Evolutionary conservation across 495 filamentous ascomycete genomes (phyloP).

Genomic region (Penicillium roqueforti): DNA sequence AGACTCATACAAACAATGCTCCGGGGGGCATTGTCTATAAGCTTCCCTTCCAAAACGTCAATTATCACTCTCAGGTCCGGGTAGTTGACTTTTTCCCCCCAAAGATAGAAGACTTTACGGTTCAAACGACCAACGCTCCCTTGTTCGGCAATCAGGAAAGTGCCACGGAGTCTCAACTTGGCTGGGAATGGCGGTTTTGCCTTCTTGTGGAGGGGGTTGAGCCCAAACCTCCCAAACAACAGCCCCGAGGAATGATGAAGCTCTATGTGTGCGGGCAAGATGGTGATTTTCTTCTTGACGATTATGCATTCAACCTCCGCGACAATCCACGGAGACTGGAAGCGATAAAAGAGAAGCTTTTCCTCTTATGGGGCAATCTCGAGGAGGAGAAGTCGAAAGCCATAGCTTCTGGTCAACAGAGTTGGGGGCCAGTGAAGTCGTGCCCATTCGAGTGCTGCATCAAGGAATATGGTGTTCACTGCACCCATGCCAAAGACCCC

Average conservation of each 20-base stretch:
- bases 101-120: conserved; percentile 69
- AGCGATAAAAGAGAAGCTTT: conserved; percentile 65
- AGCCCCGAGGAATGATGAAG: conserved; percentile 49
- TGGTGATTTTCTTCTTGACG: conserved; percentile 59
- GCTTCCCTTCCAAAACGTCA: conserved; percentile 69
- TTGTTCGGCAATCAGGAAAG: conserved; percentile 40
- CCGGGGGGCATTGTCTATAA: conserved; percentile 41
- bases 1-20: conserved; percentile 38
- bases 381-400: conserved; percentile 56
- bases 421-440: conserved; percentile 14
- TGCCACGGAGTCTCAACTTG: background rate
- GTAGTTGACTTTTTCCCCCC: conserved; percentile 79
- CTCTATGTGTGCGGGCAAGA: conserved; percentile 60
- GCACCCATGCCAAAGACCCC: conserved; percentile 25
- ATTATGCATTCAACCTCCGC: conserved; percentile 66
- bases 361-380: conserved; percentile 80
- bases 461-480: conserved; percentile 51
- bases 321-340: conserved; percentile 40
- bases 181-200: conserved; percentile 78
- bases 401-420: conserved; percentile 10
- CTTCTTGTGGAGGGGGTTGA: conserved; percentile 63
- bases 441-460: conserved; percentile 42
- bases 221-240: conserved; percentile 21
- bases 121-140: conserved; percentile 41
- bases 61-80: conserved; percentile 63